These are phyloP conservation scores for Rubia yunnanensis DNA, from an alignment of 257 asterid genomes.

Conservation along the genomic window DNA sequence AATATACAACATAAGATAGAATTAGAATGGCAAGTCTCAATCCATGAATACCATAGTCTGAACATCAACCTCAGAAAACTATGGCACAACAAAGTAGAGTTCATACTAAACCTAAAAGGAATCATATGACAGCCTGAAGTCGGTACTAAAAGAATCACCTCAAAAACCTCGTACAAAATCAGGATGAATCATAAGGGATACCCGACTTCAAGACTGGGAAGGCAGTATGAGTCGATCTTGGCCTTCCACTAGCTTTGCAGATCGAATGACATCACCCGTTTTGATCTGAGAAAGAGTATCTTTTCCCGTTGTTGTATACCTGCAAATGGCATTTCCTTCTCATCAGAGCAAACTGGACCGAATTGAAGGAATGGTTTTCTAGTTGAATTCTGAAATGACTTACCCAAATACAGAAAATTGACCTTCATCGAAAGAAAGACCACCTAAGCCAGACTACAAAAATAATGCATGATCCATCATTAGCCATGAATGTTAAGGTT, in stretches of 20 bases:
- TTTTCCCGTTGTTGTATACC: constrained; percentile 63
- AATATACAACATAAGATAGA: neutral
- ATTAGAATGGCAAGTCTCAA: neutral
- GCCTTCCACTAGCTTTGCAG: constrained; percentile 80
- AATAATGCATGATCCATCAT: constrained; percentile 13
- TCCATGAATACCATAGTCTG: neutral
- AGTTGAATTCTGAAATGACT: constrained; percentile 2
- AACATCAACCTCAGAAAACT: neutral
- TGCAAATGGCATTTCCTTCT: constrained; percentile 14
- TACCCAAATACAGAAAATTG: constrained; percentile 95
- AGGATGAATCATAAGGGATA: neutral
- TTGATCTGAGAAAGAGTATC: constrained; percentile 65
- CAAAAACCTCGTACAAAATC: neutral
- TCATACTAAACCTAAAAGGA: neutral
- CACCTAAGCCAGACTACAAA: constrained; percentile 88
- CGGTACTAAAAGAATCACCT: neutral
- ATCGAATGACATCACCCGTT: constrained; percentile 72
- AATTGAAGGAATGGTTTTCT: neutral
- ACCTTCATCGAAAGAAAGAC: constrained; percentile 89
- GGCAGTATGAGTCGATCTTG: constrained; percentile 62
- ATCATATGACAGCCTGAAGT: neutral
- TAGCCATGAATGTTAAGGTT: neutral
- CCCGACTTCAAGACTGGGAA: neutral
- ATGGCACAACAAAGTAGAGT: neutral
- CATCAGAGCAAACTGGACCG: neutral